Evolutionary conservation across 139 green algal genomes (phyloP), one percentile per base, ranked within the genome.

Genomic region (Chlamydomonas sphaeroides): DNA sequence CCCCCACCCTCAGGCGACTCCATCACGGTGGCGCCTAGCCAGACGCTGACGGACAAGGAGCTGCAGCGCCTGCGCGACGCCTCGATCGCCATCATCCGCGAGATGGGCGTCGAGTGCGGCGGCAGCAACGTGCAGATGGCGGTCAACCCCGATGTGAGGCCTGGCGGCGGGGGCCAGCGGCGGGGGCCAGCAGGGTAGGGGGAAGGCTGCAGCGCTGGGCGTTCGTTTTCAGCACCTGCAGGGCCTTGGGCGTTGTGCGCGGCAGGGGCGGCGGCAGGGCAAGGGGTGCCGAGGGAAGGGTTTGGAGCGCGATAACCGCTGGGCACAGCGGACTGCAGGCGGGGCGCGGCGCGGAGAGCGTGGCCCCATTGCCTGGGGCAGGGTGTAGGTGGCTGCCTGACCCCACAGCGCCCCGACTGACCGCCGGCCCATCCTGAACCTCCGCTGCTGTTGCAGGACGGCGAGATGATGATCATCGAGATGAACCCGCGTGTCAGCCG

Each of bases 71-170:
- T 99, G 86, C 91, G 90, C 51, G 90, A 93, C 66, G 90, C 90
- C 49, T 68, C 85, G 21, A 36, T 93, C 36, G 90, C 88, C 66
- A 90, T 90, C 75, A 94, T 99, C 80, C 92, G 97, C 33, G 96
- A 99, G 90, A 99, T 99, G 93, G 97, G 97, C 38, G 97, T 99
- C 25, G 97, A 99, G 95, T 99, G 97, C 80, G 97, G 97, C 48
- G 97, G 96, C 67, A 97, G 89, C 81, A 99, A 99, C 87, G 97
- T 99, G 81, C 97, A 98, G 90, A 98, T 99, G 92, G 91, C 93
- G 35, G 93, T 99, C 89, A 98, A 99, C 89, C 97, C 97, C 35
- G 90, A 84, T 4, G 75, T 82, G 42, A 33, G 70, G 8, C n/a
- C 35, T 0, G 48, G 20, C 85, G 68, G 28, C 36, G 39, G 25